Evolutionary conservation across 148 eudicot genomes (phyloP).

Genomic region (Amaranthus hypochondriacus): DNA sequence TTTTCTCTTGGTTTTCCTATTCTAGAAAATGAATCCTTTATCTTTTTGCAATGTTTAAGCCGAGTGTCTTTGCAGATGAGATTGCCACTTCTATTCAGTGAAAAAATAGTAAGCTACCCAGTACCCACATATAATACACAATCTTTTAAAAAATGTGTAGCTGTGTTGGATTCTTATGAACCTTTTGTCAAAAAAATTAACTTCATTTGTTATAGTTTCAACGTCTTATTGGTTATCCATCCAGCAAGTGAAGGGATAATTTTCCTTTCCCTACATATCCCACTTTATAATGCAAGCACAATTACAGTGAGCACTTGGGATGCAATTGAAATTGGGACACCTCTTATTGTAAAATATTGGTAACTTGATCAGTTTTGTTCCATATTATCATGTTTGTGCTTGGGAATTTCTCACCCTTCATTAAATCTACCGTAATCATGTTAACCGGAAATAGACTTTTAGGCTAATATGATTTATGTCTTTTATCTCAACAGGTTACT

Average conservation of each 20-base stretch:
- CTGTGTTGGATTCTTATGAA: not conserved
- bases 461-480: not conserved
- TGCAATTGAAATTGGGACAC: not conserved
- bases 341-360: not conserved
- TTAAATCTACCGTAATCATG: not conserved
- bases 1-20: not conserved
- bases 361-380: not conserved
- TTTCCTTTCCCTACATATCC: not conserved
- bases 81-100: not conserved
- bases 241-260: not conserved
- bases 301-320: not conserved
- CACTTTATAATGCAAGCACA: not conserved
- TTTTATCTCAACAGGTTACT: conserved; percentile 36
- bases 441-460: not conserved
- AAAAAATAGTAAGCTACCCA: not conserved
- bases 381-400: not conserved
- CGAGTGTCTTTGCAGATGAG: not conserved
- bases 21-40: not conserved
- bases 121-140: not conserved
- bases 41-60: not conserved
- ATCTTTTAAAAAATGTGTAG: not conserved
- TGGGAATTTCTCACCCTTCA: not conserved
- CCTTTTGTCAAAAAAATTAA: not conserved
- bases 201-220: not conserved
- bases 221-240: not conserved